Evolutionary conservation across 495 filamentous ascomycete genomes (phyloP), one percentile per base, ranked within the genome.

Genomic region (Hypoxylon rickii): DNA sequence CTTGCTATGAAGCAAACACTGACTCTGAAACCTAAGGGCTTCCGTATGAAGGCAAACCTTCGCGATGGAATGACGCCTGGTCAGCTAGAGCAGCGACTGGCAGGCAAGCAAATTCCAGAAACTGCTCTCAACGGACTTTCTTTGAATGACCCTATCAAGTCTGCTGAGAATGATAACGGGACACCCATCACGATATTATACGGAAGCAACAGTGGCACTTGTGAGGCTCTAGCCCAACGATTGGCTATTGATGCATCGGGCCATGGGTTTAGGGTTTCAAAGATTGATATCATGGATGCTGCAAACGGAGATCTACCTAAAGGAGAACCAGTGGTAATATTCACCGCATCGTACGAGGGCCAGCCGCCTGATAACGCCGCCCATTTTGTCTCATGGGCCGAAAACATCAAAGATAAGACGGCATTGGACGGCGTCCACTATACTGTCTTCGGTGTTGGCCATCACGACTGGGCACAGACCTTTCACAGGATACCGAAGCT

Each of bases 141-240:
- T 1, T 36, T 55, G 1, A 54, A 55, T 1, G 24, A 45, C 17
- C 20, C 42, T 1, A 16, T 18, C 3, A 20, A 41, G 1, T 20
- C 54, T 13, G 67, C 70, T 44, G 26, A 55, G 12, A 60, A 71
- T 11, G 53, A 41, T 10, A 52, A 53, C 16, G 63, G 63, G 2
- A 69, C 69, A 40, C 69, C 70, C 0, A 78, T 92, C 64, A 79
- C 77, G 31, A 83, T 92, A n/a, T 79, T 84, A 22, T 92, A 85
- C 55, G 88, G 88, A 12, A 86, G 83, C 11, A 90, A 92, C 56
- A 84, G 83, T 3, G 88, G 89, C 2, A 92, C 89, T 10, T 92
- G 88, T 63, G 86, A 90, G 61, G 73, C 82, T 2, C 74, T 92
- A 26, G 86, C 87, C 1, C 78, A 84, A 55, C 73, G 77, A 40